These are phyloP conservation scores for Pleurotus sapidus DNA, from an alignment of 768 basidiomycete species.

Conservation along the genomic window DNA sequence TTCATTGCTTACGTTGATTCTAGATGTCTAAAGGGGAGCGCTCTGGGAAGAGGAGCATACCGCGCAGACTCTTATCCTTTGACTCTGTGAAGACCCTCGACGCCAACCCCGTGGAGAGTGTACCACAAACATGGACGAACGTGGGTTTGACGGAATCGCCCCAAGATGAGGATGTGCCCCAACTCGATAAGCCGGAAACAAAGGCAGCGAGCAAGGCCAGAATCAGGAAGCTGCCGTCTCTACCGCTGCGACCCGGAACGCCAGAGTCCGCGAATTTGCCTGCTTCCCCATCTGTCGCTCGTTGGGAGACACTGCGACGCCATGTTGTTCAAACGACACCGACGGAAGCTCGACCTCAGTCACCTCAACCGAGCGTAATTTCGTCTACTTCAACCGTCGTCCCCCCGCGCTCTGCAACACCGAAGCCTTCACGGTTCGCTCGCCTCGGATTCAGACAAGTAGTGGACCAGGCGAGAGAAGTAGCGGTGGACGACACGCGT, in stretches of 20 bases:
- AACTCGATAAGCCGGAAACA: slow-evolving; percentile 10
- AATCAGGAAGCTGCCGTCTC: slow-evolving; percentile 33
- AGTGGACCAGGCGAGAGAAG: slow-evolving; percentile 60
- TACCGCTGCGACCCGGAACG: slow-evolving; percentile 5
- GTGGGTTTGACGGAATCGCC: not conserved
- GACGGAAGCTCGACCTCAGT: slow-evolving; percentile 19
- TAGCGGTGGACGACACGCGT: slow-evolving; percentile 42
- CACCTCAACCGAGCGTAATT: slow-evolving; percentile 23
- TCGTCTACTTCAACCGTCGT: slow-evolving; percentile 19
- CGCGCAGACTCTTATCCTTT: slow-evolving; percentile 21
- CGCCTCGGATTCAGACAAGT: slow-evolving; percentile 59
- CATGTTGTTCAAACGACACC: slow-evolving; percentile 47
- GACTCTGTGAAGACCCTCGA: slow-evolving; percentile 18
- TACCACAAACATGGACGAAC: not conserved
- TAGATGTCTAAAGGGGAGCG: slow-evolving; percentile 14
- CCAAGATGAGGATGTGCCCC: not conserved
- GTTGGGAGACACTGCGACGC: slow-evolving; percentile 54
- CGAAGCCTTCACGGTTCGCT: slow-evolving; percentile 49
- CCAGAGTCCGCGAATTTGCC: slow-evolving; percentile 40
- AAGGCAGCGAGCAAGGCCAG: slow-evolving; percentile 10
- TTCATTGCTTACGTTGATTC: too few relatives aligned
- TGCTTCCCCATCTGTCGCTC: slow-evolving; percentile 38
- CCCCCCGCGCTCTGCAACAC: slow-evolving; percentile 29
- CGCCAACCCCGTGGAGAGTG: not conserved
- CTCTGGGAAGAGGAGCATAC: slow-evolving; percentile 8